Conservation (phyloP, 805 yeast genomes). For the Candida incommunis region DNA sequence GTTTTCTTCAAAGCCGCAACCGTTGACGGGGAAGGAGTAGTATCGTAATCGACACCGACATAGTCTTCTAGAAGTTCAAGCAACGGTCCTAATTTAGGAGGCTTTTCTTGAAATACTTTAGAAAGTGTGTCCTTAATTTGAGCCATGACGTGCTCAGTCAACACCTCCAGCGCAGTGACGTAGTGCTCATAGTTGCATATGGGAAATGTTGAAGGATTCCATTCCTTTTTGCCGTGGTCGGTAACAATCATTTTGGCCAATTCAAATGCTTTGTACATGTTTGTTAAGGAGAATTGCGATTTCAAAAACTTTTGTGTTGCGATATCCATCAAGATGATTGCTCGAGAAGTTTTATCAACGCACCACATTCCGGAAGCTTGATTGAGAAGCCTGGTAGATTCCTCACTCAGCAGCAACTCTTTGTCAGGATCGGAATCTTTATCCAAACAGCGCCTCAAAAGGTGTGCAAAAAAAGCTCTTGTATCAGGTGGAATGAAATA, state of each 20-base stretch:
- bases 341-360: conserved; percentile 34
- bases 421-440: conserved; percentile 9
- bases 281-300: conserved; percentile 16
- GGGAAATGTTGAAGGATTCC: conserved; percentile 25
- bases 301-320: conserved; percentile 24
- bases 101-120: conserved; percentile 24
- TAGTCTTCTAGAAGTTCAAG: conserved; percentile 35
- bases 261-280: conserved; percentile 23
- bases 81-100: conserved; percentile 47
- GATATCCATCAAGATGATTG: conserved; percentile 37
- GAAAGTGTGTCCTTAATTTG: conserved; percentile 29
- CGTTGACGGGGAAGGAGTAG: conserved; percentile 33
- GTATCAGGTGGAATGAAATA: conserved; percentile 30
- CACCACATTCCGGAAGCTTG: conserved; percentile 46
- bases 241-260: conserved; percentile 15
- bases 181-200: conserved; percentile 36
- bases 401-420: conserved; percentile 26
- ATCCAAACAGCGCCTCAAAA: conserved; percentile 31
- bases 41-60: conserved; percentile 31
- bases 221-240: conserved; percentile 13
- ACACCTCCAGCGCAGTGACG: conserved; percentile 26
- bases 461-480: conserved; percentile 25
- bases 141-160: conserved; percentile 34
- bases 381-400: conserved; percentile 29
- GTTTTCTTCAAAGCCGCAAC: conserved; percentile 22